phyloP scores from a whole-genome alignment of 108 stramenopile species.

The Fragilaria radians region DNA sequence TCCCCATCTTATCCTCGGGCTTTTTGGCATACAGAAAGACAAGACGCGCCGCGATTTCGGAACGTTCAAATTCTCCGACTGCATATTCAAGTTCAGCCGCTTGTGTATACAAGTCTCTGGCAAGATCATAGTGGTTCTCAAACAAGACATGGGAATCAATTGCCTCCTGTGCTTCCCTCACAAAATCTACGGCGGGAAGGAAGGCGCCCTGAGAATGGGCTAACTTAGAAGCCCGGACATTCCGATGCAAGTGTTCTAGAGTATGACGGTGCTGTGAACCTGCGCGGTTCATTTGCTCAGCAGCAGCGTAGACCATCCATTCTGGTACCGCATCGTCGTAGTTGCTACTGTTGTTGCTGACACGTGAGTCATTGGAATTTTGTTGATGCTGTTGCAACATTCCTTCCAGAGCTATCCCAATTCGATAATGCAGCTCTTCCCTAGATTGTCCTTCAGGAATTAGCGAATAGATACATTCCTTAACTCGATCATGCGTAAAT shows the following conservation, averaged over 20 bases:
- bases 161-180: not conserved
- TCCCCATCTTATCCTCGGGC: not conserved
- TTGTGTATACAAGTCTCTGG: not conserved
- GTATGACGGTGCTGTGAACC: not conserved
- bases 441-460: not conserved
- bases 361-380: not conserved
- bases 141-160: not conserved
- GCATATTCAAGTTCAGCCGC: not conserved
- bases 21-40: not conserved
- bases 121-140: not conserved
- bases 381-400: not conserved
- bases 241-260: not conserved
- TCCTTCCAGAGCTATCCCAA: not conserved
- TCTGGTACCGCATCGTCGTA: too few relatives aligned
- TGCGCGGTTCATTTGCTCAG: not conserved
- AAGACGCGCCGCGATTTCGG: not conserved
- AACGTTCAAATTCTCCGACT: not conserved
- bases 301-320: not conserved
- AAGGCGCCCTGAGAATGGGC: not conserved
- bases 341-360: too few relatives aligned
- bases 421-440: not conserved
- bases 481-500: not conserved
- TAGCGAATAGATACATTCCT: not conserved
- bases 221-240: not conserved
- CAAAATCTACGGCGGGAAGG: not conserved